phyloP scores from a whole-genome alignment of 345 rosid species.

The Toxicodendron radicans region DNA sequence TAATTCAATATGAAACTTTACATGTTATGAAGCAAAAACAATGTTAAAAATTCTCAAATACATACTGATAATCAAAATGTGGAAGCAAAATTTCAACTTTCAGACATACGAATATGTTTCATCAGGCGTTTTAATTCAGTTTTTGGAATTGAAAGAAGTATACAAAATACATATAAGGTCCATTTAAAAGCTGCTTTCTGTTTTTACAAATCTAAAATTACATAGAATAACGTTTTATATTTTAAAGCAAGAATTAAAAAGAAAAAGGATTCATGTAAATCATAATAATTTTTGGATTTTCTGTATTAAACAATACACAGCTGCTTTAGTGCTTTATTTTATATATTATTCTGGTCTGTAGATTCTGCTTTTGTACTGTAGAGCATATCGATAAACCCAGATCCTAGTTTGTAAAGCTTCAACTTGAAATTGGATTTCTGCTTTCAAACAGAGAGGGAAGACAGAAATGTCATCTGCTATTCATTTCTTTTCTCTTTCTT shows the following conservation, averaged over 20 bases:
- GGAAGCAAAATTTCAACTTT: too few species aligned
- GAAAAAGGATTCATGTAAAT: too few species aligned
- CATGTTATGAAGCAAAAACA: background rate
- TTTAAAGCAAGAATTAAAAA: background rate
- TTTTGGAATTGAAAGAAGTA: background rate
- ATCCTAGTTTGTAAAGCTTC: background rate
- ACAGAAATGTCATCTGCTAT: constrained; percentile 5
- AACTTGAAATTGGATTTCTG: background rate
- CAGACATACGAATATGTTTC: too few species aligned
- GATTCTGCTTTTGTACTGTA: background rate
- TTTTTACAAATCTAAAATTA: background rate
- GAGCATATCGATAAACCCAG: background rate
- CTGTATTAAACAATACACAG: background rate
- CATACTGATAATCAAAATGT: background rate
- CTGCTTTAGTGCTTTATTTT: background rate
- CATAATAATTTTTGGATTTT: too few species aligned
- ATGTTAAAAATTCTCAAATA: background rate
- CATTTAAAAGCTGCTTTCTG: background rate
- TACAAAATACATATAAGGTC: background rate
- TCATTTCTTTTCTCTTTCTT: constrained; percentile 11
- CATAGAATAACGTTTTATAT: too few species aligned
- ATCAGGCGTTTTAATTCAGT: background rate
- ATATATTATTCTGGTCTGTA: background rate
- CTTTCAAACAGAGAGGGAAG: background rate
- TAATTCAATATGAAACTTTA: background rate